Percentiles rank a stretch among this genome's conserved stretches.
Conservation (phyloP, 2,329 filamentous ascomycete genomes). For the Sporothrix protearum region DNA sequence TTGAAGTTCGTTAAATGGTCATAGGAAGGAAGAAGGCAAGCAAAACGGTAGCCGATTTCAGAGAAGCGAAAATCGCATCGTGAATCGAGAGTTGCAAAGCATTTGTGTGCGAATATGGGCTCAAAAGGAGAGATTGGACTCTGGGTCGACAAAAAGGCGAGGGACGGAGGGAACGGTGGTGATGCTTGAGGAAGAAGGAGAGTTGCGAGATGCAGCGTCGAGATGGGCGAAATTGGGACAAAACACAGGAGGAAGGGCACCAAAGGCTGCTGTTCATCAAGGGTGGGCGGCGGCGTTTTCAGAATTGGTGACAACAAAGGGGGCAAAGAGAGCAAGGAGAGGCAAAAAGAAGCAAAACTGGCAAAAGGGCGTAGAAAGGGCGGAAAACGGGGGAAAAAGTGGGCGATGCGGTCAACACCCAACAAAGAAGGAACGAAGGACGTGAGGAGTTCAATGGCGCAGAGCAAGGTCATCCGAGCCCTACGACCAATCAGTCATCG, state of each 20-base stretch:
- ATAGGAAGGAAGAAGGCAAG: background rate
- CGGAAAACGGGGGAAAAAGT: constrained; percentile 14
- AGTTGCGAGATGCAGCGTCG: background rate
- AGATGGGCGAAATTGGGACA: constrained; percentile 6
- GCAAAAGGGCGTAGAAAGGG: background rate
- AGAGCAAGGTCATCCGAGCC: constrained; percentile 10
- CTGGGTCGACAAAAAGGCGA: constrained; percentile 8
- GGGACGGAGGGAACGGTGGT: constrained; percentile 2
- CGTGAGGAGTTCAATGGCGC: background rate
- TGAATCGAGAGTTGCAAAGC: background rate
- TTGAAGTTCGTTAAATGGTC: background rate
- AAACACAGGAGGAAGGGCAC: background rate
- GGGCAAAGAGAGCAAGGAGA: constrained; percentile 7
- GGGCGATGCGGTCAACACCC: constrained; percentile 29
- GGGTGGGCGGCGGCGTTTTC: background rate
- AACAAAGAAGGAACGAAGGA: constrained; percentile 18
- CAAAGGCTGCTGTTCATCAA: background rate
- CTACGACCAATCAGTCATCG: background rate
- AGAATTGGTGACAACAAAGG: constrained; percentile 5
- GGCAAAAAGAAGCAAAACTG: constrained; percentile 4
- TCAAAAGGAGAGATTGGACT: constrained; percentile 10
- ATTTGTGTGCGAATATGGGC: background rate
- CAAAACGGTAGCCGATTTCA: background rate
- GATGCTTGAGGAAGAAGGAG: constrained; percentile 18
- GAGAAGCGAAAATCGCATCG: background rate